A percentile compares a stretch with the other conserved stretches of the same genome.
These are phyloP conservation scores for Cyberlindnera lachancei DNA, from an alignment of 805 yeast species.

Conservation along the genomic window DNA sequence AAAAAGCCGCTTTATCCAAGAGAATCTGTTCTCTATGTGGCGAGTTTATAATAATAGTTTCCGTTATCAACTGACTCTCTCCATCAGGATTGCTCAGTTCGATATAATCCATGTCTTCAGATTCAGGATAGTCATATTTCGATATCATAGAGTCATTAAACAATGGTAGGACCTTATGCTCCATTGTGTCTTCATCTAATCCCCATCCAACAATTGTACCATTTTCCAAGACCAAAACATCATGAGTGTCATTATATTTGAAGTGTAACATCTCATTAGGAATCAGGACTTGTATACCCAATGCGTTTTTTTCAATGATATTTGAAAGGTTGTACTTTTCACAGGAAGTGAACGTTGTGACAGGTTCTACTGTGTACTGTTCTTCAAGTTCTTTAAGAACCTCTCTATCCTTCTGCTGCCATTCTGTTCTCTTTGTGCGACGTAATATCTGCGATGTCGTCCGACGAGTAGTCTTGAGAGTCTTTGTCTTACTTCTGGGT, in stretches of 20 bases:
- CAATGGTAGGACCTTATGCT: conserved; percentile 42
- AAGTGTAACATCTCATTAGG: conserved; percentile 65
- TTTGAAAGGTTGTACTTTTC: conserved; percentile 57
- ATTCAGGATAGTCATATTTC: conserved; percentile 46
- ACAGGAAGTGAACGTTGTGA: conserved; percentile 65
- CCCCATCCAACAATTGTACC: conserved; percentile 89
- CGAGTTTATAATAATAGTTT: conserved; percentile 61
- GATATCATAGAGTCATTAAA: conserved; percentile 41
- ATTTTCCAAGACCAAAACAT: conserved; percentile 61
- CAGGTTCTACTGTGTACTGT: conserved; percentile 29
- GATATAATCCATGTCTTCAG: conserved; percentile 82
- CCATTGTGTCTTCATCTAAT: conserved; percentile 45
- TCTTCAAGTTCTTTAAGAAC: conserved; percentile 3
- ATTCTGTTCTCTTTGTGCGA: conserved; percentile 7
- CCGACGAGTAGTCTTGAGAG: conserved; percentile 7
- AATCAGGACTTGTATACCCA: conserved; percentile 34
- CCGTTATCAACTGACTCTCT: conserved; percentile 49
- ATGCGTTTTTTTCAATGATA: conserved; percentile 26
- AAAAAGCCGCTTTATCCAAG: conserved; percentile 80
- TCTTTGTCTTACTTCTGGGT: neutral
- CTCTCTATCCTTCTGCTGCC: conserved; percentile 3
- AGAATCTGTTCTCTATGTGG: conserved; percentile 37
- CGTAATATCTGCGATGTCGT: conserved; percentile 8
- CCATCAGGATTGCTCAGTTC: conserved; percentile 7
- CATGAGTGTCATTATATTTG: conserved; percentile 34